These are phyloP conservation scores for Russula sp. DNA, from an alignment of 768 basidiomycete species.

Conservation along the genomic window DNA sequence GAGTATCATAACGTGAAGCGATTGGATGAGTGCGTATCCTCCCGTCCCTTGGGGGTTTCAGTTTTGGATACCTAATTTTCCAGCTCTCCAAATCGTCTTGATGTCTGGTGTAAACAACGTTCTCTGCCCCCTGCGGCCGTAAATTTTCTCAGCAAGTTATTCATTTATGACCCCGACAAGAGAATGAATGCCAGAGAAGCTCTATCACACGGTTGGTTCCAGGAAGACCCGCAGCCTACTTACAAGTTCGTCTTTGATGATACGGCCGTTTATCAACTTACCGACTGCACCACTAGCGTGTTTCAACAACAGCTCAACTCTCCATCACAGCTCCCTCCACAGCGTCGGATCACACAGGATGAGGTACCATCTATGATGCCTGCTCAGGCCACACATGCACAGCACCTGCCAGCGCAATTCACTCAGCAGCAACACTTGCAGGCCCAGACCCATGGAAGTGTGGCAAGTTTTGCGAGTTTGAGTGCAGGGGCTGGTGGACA, in stretches of 20 bases:
- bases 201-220: conserved; percentile 85
- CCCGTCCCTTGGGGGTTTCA: background rate
- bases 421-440: conserved; percentile 42
- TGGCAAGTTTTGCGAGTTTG: conserved; percentile 56
- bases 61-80: background rate
- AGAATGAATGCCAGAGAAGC: conserved; percentile 80
- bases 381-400: conserved; percentile 39
- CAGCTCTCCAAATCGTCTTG: conserved; percentile 56
- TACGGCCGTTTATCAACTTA: background rate
- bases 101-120: conserved; percentile 68
- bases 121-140: conserved; percentile 58
- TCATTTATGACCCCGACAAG: conserved; percentile 85
- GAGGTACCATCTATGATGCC: conserved; percentile 87
- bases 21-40: conserved; percentile 56
- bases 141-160: conserved; percentile 80
- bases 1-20: conserved; percentile 81
- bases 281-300: conserved; percentile 42
- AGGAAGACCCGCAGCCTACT: conserved; percentile 81
- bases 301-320: conserved; percentile 53
- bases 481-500: conserved; percentile 47
- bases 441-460: conserved; percentile 40
- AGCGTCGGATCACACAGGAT: conserved; percentile 85
- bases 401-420: conserved; percentile 38
- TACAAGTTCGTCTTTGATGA: conserved; percentile 52
- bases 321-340: conserved; percentile 69